These are phyloP conservation scores for Hericium coralloides DNA, from an alignment of 768 basidiomycete species.

Conservation along the genomic window DNA sequence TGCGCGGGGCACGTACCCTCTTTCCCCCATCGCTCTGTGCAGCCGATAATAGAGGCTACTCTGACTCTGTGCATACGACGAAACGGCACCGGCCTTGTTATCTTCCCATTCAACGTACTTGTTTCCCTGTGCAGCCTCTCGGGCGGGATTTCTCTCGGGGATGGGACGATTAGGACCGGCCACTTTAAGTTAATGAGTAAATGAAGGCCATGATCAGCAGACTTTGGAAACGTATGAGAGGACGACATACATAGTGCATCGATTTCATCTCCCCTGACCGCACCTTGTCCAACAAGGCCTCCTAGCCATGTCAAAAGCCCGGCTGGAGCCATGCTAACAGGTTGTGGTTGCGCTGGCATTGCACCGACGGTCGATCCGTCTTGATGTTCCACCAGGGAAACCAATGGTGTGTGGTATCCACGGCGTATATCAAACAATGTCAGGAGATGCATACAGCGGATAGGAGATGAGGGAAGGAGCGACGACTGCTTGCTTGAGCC, in stretches of 20 bases:
- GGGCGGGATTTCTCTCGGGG: slow-evolving; percentile 24
- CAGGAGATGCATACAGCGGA: slow-evolving; percentile 37
- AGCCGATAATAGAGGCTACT: slow-evolving; percentile 23
- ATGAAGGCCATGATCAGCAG: background rate
- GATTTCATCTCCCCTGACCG: slow-evolving; percentile 48
- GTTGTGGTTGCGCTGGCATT: slow-evolving; percentile 52
- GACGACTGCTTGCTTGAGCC: background rate
- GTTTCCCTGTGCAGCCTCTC: background rate
- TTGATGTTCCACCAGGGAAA: slow-evolving; percentile 38
- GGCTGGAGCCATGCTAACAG: slow-evolving; percentile 48
- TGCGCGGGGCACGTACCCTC: slow-evolving; percentile 46
- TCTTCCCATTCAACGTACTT: slow-evolving; percentile 6
- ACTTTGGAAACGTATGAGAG: background rate
- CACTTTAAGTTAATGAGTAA: slow-evolving; percentile 35
- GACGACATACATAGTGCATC: slow-evolving; percentile 44
- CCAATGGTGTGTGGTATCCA: slow-evolving; percentile 38
- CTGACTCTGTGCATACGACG: slow-evolving; percentile 15
- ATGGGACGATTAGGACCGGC: slow-evolving; percentile 58
- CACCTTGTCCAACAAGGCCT: slow-evolving; percentile 27
- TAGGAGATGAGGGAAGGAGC: slow-evolving; percentile 13
- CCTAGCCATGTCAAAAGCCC: slow-evolving; percentile 42
- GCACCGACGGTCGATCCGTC: slow-evolving; percentile 11
- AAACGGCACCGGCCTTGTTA: slow-evolving; percentile 5
- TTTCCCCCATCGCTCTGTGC: slow-evolving; percentile 44
- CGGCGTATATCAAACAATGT: slow-evolving; percentile 53